Conservation (phyloP, 2,329 filamentous ascomycete genomes). For the Fusarium nygamai region DNA sequence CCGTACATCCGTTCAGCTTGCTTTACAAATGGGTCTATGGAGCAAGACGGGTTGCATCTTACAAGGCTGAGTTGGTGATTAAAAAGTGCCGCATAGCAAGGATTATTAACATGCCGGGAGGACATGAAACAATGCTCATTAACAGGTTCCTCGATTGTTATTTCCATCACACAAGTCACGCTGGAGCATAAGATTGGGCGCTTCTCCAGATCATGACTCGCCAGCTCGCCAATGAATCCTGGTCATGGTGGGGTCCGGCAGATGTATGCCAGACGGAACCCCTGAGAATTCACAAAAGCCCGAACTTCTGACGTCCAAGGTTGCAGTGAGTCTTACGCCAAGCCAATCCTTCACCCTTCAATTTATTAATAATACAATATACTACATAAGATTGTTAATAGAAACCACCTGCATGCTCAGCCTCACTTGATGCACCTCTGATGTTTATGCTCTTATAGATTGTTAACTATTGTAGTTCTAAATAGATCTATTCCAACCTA, state of each 20-base stretch:
- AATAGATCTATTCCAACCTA: no score
- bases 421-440: background rate
- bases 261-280: background rate
- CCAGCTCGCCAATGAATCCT: background rate
- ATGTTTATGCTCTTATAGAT: background rate
- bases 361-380: background rate
- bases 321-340: background rate
- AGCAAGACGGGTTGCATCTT: background rate
- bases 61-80: background rate
- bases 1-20: background rate
- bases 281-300: background rate
- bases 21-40: background rate
- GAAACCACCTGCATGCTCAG: background rate
- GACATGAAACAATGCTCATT: background rate
- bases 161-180: background rate
- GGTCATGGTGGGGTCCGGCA: background rate
- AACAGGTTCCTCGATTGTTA: background rate
- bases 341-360: background rate
- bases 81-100: background rate
- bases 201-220: background rate
- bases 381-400: background rate
- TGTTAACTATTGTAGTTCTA: accelerated
- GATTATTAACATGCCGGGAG: background rate
- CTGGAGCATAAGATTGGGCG: accelerated
- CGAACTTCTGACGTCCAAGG: background rate